Evolutionary conservation across 164 flowering plant species (phyloP).

Genomic region (Nymphaea thermarum): DNA sequence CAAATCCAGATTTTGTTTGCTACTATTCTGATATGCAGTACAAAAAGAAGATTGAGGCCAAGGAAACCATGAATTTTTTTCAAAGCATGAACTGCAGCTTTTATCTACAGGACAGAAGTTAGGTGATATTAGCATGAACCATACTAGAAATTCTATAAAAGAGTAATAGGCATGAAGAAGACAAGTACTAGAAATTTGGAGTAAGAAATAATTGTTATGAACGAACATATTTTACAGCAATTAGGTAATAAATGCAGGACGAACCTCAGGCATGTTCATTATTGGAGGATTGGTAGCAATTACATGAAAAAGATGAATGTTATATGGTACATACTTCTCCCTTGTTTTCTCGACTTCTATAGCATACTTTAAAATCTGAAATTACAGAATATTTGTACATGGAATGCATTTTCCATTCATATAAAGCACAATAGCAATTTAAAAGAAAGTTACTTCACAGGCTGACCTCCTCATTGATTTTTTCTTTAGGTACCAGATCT

Average conservation of each 20-base stretch:
- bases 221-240: no score
- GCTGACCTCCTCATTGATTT: constrained; percentile 64
- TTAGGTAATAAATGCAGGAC: constrained; percentile 4
- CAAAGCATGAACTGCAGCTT: constrained; percentile 72
- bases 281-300: constrained; percentile 66
- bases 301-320: constrained; percentile 82
- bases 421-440: no score
- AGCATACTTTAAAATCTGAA: constrained; percentile 59
- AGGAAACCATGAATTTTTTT: constrained; percentile 52
- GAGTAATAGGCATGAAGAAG: background rate
- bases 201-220: no score
- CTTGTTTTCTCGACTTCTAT: constrained; percentile 57
- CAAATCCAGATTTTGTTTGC: constrained; percentile 47
- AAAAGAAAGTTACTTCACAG: background rate
- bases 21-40: no score
- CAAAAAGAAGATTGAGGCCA: constrained; percentile 6
- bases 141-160: no score
- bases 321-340: constrained; percentile 60
- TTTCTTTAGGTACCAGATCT: constrained; percentile 47
- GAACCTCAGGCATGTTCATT: constrained; percentile 95
- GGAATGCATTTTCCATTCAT: no score
- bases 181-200: background rate
- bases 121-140: no score
- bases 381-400: background rate
- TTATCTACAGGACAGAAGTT: constrained; percentile 36